Base-by-base conservation (phyloP, 106 monocot species). In the Platanthera zijinensis region DNA sequence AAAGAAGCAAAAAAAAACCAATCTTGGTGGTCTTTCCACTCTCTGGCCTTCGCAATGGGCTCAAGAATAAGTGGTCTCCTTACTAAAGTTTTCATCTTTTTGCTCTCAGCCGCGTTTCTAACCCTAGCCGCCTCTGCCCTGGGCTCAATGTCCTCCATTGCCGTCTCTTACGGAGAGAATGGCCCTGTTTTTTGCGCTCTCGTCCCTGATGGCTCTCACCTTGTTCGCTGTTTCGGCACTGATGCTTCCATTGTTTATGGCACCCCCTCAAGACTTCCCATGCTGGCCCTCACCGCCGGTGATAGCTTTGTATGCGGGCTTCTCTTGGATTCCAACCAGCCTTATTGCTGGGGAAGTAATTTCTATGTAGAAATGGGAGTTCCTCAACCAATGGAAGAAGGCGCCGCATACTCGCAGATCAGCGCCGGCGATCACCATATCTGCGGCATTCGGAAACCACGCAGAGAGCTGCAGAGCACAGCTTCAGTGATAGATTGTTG, bases 301-400 rank as follows among this genome's bases (percentile, higher is more conserved):
- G 90, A 95, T 68, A 88, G 99, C 77, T 99, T 99, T 75, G 90
- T 90, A 14, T 99, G 99, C 57, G 99, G 99, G 10, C 89, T 99
- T 64, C 82, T 92, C 15, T 25, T 88, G 32, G 88, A 87, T 52
- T 77, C 99, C 1, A 62, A 71, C 54, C 92, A 99, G 76, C 99
- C 99, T 10, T 99, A 99, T 76, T 99, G 99, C 68, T 99, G 99
- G 94, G 99, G 99, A 15, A 90, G 90, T 78, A 92, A 94, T 75
- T 77, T 81, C 54, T 94, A 86, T 78, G 90, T 99, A 47, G 85
- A 87, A 76, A 89, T 94, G 82, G 99, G 99, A 5, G 92, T 92
- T 49, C 99, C 94, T 7, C 94, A 94, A 76, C 99, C 99, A 0
- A 94, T 99, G 80, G 69, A 71, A 30, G 87, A 88, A 63, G 82